Base-by-base conservation (phyloP, 2,329 filamentous ascomycete species). In the Hymenoscyphus scutula region DNA sequence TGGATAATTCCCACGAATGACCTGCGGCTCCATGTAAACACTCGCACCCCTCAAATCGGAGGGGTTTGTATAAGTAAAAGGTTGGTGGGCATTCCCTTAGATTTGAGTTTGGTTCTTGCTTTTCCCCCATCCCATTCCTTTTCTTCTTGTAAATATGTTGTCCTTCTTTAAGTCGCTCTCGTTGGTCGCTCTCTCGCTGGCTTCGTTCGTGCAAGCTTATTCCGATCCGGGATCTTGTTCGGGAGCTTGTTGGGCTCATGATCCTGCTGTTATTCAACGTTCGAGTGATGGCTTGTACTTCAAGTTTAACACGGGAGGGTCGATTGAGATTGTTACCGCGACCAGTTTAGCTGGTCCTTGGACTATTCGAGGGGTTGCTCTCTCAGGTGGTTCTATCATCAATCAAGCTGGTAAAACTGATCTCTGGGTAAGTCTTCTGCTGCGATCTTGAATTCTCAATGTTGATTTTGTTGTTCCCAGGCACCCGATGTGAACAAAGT, bases 401-500 rank as follows among this genome's bases (percentile, higher is more conserved):
- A 58, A 72, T 38, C 66, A 76, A 3, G 53, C 68, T 5, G 75
- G 76, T 1, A 77, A 75, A 48, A 66, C 70, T 10, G 76, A 78
- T 56, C 70, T 77, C 17, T 79, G 77, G 77, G 77, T 77, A 69
- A 55, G 73, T 30, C 11, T 59, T 23, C 53, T 54, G 53, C 3
- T 32, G 10, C 27, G 19, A 48, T 48, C 27, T 48, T 45, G 17
- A 23, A 8, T n/a, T 13, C 19, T 1, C 3, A 17, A 32, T n/a
- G 10, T 19, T 59, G 25, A 59, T 53, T 6, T 27, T 13, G 29
- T 53, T 7, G 2, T 3, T 11, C 37, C 5, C 38, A 87, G 85
- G 88, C 88, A 1, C 88, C 88, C 0, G 87, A 90, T 67, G 82
- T 87, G 15, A 74, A 77, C 19, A 75, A 82, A 17, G 78, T 89